Conservation (phyloP, 129 eudicot genomes). For the Mikania micrantha region DNA sequence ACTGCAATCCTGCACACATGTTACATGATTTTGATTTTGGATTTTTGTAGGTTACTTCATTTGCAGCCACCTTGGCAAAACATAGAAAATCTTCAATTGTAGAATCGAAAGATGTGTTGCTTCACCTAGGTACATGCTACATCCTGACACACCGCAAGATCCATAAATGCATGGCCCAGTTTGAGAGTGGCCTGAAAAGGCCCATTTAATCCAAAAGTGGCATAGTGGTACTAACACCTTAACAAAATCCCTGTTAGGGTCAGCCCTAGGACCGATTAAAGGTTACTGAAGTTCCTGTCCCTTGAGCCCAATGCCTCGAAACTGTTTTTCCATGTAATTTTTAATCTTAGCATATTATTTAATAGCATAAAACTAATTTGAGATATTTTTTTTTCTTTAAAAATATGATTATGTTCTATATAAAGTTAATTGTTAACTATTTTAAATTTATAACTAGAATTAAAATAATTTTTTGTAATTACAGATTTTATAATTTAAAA, state of each 20-base stretch:
- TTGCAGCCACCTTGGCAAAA: slow-evolving; percentile 78
- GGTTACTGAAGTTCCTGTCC: neutral
- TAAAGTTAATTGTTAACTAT: neutral
- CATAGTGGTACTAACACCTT: neutral
- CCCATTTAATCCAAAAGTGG: neutral
- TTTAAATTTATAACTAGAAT: neutral
- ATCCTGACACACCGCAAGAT: neutral
- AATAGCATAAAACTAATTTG: neutral
- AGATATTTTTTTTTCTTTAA: neutral
- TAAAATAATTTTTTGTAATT: neutral
- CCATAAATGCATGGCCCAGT: neutral
- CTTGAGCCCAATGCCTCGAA: neutral
- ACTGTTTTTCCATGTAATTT: neutral
- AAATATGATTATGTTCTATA: neutral
- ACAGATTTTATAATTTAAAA: neutral
- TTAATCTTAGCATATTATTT: neutral
- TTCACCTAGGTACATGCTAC: slow-evolving; percentile 67
- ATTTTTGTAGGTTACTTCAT: slow-evolving; percentile 64
- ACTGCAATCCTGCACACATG: neutral
- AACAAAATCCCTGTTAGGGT: neutral
- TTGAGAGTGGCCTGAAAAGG: neutral
- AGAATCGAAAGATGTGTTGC: slow-evolving; percentile 85
- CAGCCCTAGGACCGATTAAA: neutral
- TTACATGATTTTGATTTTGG: slow-evolving; percentile 5
- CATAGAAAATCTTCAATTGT: slow-evolving; percentile 85